Conservation (phyloP, 257 asterid species). For the Ilex asprella region DNA sequence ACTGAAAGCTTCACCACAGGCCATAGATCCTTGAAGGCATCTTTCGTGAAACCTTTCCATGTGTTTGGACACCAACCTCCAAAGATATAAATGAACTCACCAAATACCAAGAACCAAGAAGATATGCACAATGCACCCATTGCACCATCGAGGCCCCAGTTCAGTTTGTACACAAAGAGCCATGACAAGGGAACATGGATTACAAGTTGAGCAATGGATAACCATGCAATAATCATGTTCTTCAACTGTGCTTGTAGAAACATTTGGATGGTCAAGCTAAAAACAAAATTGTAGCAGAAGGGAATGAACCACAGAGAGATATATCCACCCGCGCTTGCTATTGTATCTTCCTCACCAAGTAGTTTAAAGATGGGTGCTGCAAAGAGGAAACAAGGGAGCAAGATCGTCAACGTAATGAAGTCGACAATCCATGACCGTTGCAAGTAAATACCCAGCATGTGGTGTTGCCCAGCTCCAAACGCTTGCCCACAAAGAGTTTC, state of each 20-base stretch:
- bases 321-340: constrained; percentile 57
- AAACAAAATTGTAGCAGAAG: constrained; percentile 34
- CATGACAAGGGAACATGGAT: constrained; percentile 73
- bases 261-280: constrained; percentile 71
- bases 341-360: constrained; percentile 48
- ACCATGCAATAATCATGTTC: constrained; percentile 65
- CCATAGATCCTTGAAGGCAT: constrained; percentile 59
- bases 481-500: constrained; percentile 97
- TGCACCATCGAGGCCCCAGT: constrained; percentile 69
- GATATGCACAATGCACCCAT: constrained; percentile 67
- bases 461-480: constrained; percentile 79
- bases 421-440: constrained; percentile 93
- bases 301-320: constrained; percentile 70
- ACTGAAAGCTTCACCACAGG: constrained; percentile 84
- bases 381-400: constrained; percentile 62
- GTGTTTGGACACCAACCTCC: constrained; percentile 87
- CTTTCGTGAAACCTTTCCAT: constrained; percentile 67
- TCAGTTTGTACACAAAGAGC: constrained; percentile 41
- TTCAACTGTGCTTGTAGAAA: constrained; percentile 88
- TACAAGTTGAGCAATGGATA: constrained; percentile 39
- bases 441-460: constrained; percentile 92
- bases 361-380: constrained; percentile 56
- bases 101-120: constrained; percentile 50
- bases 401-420: constrained; percentile 44
- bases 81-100: constrained; percentile 63